Percentiles rank a stretch among this genome's conserved stretches.
phyloP scores from a whole-genome alignment of 106 monocot species.

The Dioscorea alata region DNA sequence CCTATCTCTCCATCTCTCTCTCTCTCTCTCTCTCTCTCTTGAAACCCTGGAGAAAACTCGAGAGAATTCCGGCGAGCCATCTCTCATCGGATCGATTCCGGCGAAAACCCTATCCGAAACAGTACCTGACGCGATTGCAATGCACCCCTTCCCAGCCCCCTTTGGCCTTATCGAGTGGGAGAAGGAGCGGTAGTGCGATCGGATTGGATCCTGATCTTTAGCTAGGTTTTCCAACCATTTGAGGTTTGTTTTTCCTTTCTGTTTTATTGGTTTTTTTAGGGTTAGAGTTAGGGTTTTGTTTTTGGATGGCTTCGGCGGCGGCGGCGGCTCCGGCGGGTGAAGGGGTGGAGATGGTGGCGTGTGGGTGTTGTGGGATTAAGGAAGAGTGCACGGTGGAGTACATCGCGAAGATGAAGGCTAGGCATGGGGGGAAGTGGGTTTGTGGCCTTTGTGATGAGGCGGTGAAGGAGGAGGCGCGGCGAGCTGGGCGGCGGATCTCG shows the following conservation, averaged over 20 bases:
- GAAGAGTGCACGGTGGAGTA: conserved; percentile 81
- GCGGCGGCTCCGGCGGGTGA: not conserved
- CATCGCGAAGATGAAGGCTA: conserved; percentile 34
- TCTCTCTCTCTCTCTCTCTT: not conserved
- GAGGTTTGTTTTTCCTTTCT: no score
- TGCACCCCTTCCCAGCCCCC: no score
- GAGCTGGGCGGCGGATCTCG: conserved; percentile 34
- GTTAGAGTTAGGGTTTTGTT: not conserved
- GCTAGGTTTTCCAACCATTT: not conserved
- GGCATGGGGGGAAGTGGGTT: conserved; percentile 47
- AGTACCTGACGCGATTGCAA: not conserved
- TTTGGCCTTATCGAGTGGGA: conserved; percentile 18
- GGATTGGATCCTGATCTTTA: not conserved
- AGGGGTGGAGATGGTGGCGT: conserved; percentile 32
- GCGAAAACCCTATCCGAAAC: not conserved
- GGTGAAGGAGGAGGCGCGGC: conserved; percentile 56
- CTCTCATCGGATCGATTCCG: not conserved
- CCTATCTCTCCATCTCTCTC: not conserved
- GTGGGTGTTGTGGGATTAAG: conserved; percentile 64
- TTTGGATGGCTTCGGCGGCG: not conserved
- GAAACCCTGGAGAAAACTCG: no score
- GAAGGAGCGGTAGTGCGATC: conserved; percentile 26
- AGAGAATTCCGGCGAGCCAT: no score
- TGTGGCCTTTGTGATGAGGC: conserved; percentile 79
- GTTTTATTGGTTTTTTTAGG: not conserved